Conservation (phyloP, 139 green algal species). For the Volvox africanus region DNA sequence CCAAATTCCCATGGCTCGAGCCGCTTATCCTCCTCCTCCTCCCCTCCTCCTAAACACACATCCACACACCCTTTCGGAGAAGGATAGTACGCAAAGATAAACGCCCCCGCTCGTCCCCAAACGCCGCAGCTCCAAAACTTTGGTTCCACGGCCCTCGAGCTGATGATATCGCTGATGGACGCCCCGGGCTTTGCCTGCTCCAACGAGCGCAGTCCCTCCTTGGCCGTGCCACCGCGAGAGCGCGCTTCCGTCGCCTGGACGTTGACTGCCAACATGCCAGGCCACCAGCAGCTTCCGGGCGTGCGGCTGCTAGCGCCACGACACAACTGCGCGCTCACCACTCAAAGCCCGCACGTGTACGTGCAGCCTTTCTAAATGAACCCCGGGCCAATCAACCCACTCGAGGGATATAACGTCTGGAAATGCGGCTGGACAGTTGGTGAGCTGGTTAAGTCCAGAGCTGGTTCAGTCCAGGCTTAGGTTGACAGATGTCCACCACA, state of each 20-base stretch:
- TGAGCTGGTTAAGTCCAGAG: too few relatives aligned
- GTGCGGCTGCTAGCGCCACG: constrained; percentile 52
- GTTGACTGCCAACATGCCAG: constrained; percentile 56
- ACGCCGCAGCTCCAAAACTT: constrained; percentile 61
- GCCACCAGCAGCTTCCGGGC: constrained; percentile 57
- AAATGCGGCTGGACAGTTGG: too few relatives aligned
- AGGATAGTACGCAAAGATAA: too few relatives aligned
- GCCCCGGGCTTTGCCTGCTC: constrained; percentile 52
- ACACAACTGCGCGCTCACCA: constrained; percentile 50
- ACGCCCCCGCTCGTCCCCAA: too few relatives aligned
- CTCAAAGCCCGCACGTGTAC: constrained; percentile 54
- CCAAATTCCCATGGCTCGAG: too few relatives aligned
- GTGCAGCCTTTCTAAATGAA: constrained; percentile 60
- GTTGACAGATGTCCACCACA: too few relatives aligned
- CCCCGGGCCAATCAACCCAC: too few relatives aligned
- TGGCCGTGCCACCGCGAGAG: constrained; percentile 35
- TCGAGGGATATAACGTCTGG: too few relatives aligned
- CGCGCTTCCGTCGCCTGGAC: constrained; percentile 54
- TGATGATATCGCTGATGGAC: constrained; percentile 60
- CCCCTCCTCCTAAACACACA: too few relatives aligned
- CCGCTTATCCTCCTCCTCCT: too few relatives aligned
- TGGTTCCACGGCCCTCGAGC: constrained; percentile 43
- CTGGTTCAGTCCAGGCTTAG: too few relatives aligned
- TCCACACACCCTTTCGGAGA: too few relatives aligned
- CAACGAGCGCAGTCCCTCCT: constrained; percentile 25